Evolutionary conservation across 2,329 filamentous ascomycete species (phyloP).

Genomic region (Rachicladosporium sp.): DNA sequence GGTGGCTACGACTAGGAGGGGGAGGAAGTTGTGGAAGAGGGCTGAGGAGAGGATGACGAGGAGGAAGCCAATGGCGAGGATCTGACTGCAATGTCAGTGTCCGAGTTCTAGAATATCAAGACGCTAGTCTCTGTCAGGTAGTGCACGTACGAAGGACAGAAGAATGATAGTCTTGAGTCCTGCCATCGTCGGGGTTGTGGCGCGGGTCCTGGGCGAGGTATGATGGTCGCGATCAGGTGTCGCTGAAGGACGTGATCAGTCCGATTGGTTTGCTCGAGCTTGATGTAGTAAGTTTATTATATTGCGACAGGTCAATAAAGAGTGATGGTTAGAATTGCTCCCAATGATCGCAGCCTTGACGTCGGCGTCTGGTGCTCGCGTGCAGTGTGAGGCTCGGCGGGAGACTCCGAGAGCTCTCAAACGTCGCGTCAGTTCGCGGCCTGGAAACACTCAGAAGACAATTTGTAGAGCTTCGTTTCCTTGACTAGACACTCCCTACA

Average conservation of each 20-base stretch:
- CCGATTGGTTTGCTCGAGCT: too few species aligned
- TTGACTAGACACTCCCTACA: too few species aligned
- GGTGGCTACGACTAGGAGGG: slow-evolving; percentile 87
- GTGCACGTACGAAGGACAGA: slow-evolving; percentile 73
- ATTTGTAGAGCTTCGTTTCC: too few species aligned
- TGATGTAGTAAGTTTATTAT: too few species aligned
- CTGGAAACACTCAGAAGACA: slow-evolving; percentile 1
- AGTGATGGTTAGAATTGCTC: background rate
- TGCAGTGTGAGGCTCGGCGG: slow-evolving; percentile 1
- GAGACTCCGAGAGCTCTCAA: background rate
- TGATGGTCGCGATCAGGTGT: background rate
- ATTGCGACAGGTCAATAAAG: background rate
- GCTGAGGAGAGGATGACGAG: slow-evolving; percentile 97
- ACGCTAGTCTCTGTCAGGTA: too few species aligned
- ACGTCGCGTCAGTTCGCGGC: slow-evolving; percentile 5
- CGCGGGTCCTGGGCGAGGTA: slow-evolving; percentile 1
- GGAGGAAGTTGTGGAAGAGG: slow-evolving; percentile 87
- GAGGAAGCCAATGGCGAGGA: slow-evolving; percentile 95
- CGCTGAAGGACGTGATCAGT: background rate
- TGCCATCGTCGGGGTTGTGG: slow-evolving; percentile 44
- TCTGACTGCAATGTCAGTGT: slow-evolving; percentile 32
- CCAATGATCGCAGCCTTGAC: slow-evolving; percentile 5
- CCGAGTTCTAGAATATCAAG: too few species aligned
- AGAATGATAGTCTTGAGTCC: slow-evolving; percentile 98
- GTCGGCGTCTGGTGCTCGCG: slow-evolving; percentile 4